These are phyloP conservation scores for Hansenula anomala DNA, from an alignment of 1,139 yeast species.

Conservation along the genomic window DNA sequence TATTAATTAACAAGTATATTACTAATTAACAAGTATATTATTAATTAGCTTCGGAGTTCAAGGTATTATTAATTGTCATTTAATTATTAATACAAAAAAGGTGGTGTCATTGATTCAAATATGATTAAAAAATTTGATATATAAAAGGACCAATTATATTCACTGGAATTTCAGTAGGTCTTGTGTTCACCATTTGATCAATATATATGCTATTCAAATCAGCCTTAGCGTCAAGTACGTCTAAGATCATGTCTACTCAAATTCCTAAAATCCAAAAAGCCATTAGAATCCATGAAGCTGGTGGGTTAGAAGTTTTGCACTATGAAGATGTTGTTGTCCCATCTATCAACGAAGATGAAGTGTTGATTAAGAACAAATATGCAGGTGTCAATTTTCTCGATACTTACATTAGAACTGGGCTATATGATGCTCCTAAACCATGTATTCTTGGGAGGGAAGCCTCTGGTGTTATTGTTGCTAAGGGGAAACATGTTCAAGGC, in stretches of 20 bases:
- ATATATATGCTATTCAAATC: no score
- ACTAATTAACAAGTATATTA: no score
- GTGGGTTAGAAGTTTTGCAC: constrained; percentile 46
- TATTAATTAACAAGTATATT: no score
- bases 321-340: constrained; percentile 60
- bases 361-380: constrained; percentile 66
- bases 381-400: constrained; percentile 85
- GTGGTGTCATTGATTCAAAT: no score
- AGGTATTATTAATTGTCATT: no score
- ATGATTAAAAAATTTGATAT: no score
- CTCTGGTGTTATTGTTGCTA: constrained; percentile 65
- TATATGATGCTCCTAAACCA: constrained; percentile 61
- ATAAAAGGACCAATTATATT: no score
- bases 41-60: no score
- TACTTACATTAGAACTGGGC: constrained; percentile 72
- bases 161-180: no score
- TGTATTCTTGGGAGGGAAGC: constrained; percentile 77
- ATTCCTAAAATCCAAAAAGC: constrained; percentile 60
- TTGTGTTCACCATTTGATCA: no score
- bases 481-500: constrained; percentile 54
- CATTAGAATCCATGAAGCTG: constrained; percentile 46
- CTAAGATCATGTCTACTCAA: constrained; percentile 6
- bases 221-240: not conserved
- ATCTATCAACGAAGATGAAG: constrained; percentile 43
- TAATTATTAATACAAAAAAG: no score